Percentiles rank a stretch among this genome's conserved stretches.
Conservation (phyloP, 2,329 filamentous ascomycete genomes). For the Plectosphaerella cucumerina region DNA sequence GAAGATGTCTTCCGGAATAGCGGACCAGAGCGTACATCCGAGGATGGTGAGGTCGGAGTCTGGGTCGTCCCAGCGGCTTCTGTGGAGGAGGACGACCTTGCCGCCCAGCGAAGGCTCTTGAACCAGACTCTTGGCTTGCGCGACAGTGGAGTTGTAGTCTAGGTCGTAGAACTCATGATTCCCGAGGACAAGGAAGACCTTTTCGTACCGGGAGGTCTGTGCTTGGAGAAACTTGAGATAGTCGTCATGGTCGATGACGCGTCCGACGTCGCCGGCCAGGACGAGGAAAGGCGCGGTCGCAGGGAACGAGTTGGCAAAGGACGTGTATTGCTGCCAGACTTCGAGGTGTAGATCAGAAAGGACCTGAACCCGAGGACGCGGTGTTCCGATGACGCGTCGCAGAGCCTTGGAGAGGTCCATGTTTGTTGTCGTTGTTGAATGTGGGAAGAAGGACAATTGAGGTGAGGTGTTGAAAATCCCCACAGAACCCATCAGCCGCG, state of each 20-base stretch:
- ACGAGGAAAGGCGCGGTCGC: constrained; percentile 37
- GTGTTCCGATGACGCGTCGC: neutral
- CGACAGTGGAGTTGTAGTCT: constrained; percentile 30
- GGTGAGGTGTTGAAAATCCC: too few species aligned
- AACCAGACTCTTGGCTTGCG: constrained; percentile 29
- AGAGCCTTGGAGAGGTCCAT: too few species aligned
- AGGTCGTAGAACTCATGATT: constrained; percentile 52
- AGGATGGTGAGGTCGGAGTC: constrained; percentile 43
- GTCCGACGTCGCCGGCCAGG: constrained; percentile 46
- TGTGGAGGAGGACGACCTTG: constrained; percentile 39
- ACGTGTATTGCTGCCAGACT: constrained; percentile 34
- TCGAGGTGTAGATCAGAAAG: constrained; percentile 50
- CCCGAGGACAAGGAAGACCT: constrained; percentile 44
- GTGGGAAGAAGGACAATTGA: too few species aligned
- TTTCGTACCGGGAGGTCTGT: constrained; percentile 36
- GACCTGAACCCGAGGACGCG: constrained; percentile 26
- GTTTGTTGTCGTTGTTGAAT: too few species aligned
- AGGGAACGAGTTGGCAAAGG: constrained; percentile 30
- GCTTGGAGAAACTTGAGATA: constrained; percentile 38
- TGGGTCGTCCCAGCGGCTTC: constrained; percentile 31
- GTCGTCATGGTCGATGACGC: constrained; percentile 38
- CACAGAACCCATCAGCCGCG: too few species aligned
- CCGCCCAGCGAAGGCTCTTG: constrained; percentile 31
- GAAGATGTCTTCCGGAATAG: constrained; percentile 33
- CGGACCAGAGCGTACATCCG: constrained; percentile 56